Conservation (phyloP, 768 basidiomycete species). For the Amanita rubescens region DNA sequence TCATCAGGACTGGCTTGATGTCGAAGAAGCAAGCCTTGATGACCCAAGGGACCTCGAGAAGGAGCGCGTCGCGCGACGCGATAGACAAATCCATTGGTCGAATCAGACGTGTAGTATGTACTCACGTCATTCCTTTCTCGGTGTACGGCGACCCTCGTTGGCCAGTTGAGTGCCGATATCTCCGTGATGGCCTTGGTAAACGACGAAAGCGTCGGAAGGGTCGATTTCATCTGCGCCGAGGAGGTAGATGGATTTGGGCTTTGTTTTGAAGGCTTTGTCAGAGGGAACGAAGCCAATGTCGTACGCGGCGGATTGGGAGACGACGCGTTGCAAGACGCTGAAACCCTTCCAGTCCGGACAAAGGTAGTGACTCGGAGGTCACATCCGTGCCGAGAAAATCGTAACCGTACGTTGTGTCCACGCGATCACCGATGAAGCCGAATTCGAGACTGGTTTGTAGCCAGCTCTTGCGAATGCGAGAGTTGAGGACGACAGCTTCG, state of each 20-base stretch:
- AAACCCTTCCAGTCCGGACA: constrained; percentile 94
- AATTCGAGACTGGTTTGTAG: constrained; percentile 80
- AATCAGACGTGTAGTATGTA: too few species aligned
- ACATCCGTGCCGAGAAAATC: constrained; percentile 79
- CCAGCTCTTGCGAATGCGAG: constrained; percentile 94
- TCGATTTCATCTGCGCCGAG: constrained; percentile 95
- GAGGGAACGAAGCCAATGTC: constrained; percentile 93
- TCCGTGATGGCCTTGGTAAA: constrained; percentile 98
- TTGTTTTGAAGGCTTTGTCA: constrained; percentile 60
- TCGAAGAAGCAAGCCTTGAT: constrained; percentile 54
- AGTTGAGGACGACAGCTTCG: constrained; percentile 95
- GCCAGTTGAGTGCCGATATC: constrained; percentile 94
- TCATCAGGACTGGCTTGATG: constrained; percentile 54
- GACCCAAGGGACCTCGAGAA: constrained; percentile 47
- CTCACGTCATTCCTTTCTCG: constrained; percentile 83
- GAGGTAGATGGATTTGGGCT: constrained; percentile 94
- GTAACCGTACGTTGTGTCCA: constrained; percentile 89
- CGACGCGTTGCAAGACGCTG: constrained; percentile 88
- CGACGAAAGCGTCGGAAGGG: constrained; percentile 89
- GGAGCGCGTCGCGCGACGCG: constrained; percentile 33
- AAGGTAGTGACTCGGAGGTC: constrained; percentile 75
- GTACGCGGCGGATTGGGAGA: constrained; percentile 90
- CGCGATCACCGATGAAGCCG: constrained; percentile 85
- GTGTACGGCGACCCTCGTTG: constrained; percentile 96
- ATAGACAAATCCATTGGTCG: too few species aligned